Percentiles rank a stretch among this genome's conserved stretches.
phyloP scores from a whole-genome alignment of 495 filamentous ascomycete species.

The Evernia prunastri region DNA sequence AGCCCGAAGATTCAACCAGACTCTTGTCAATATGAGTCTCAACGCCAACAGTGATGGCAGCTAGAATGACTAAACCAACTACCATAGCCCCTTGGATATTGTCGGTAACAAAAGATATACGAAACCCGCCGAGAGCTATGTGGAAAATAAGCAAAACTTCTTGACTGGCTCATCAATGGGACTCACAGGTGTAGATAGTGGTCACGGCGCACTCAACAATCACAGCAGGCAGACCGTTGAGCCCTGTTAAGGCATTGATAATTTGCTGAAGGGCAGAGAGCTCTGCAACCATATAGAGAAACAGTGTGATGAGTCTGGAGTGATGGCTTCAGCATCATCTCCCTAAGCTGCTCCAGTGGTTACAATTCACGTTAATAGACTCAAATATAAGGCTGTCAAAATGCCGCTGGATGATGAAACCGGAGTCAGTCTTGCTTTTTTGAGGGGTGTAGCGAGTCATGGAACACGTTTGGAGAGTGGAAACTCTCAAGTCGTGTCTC shows the following conservation, averaged over 20 bases:
- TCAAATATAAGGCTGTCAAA: conserved; percentile 58
- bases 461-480: neutral
- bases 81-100: conserved; percentile 73
- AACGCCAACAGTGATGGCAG: conserved; percentile 63
- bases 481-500: neutral
- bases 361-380: conserved; percentile 51
- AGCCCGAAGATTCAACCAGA: conserved; percentile 54
- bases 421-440: neutral
- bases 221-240: conserved; percentile 64
- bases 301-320: conserved; percentile 58
- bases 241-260: conserved; percentile 59
- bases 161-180: neutral
- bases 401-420: conserved; percentile 38
- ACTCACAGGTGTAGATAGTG: conserved; percentile 69
- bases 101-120: conserved; percentile 71
- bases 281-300: conserved; percentile 76
- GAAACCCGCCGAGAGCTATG: conserved; percentile 65
- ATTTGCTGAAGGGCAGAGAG: conserved; percentile 69
- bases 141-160: neutral
- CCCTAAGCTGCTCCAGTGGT: neutral
- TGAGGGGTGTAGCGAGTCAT: neutral
- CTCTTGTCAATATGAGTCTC: conserved; percentile 62
- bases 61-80: conserved; percentile 58
- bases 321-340: neutral
- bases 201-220: conserved; percentile 68